Evolutionary conservation across 257 asterid species (phyloP).

Genomic region (Petunia axillaris): DNA sequence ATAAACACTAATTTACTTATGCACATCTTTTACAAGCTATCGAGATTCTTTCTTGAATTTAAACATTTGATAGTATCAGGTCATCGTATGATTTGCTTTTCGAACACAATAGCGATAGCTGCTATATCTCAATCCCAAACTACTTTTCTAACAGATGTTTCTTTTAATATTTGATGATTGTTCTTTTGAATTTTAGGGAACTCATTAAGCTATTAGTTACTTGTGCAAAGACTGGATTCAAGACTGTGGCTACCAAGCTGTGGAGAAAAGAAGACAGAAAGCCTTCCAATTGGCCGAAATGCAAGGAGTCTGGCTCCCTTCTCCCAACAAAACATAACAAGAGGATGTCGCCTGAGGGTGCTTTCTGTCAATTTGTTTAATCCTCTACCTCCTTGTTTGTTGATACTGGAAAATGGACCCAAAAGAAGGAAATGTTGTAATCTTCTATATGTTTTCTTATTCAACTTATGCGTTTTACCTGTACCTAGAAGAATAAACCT

Average conservation of each 20-base stretch:
- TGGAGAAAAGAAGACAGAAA: conserved; percentile 76
- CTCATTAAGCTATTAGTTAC: conserved; percentile 58
- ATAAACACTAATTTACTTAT: conserved; percentile 1
- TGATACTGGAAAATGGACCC: not conserved
- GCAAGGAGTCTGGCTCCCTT: conserved; percentile 73
- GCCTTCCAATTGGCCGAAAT: conserved; percentile 59
- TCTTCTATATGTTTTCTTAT: not conserved
- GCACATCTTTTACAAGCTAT: not conserved
- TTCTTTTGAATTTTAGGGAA: conserved; percentile 57
- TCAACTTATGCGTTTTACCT: not conserved
- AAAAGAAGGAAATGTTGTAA: not conserved
- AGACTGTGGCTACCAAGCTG: conserved; percentile 62
- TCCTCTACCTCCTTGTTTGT: not conserved
- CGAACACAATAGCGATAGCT: not conserved
- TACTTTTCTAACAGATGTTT: conserved; percentile 5
- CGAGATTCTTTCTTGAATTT: not conserved
- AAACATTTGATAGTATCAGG: not conserved
- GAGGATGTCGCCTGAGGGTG: conserved; percentile 53
- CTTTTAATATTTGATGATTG: not conserved
- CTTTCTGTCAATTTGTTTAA: conserved; percentile 53
- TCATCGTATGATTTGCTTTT: not conserved
- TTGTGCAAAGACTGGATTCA: conserved; percentile 65
- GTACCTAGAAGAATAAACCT: conserved; percentile 4
- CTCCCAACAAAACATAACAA: conserved; percentile 73
- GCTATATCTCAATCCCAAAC: not conserved